phyloP scores from a whole-genome alignment of 2,329 filamentous ascomycete species.

The Fusarium subtropicale region DNA sequence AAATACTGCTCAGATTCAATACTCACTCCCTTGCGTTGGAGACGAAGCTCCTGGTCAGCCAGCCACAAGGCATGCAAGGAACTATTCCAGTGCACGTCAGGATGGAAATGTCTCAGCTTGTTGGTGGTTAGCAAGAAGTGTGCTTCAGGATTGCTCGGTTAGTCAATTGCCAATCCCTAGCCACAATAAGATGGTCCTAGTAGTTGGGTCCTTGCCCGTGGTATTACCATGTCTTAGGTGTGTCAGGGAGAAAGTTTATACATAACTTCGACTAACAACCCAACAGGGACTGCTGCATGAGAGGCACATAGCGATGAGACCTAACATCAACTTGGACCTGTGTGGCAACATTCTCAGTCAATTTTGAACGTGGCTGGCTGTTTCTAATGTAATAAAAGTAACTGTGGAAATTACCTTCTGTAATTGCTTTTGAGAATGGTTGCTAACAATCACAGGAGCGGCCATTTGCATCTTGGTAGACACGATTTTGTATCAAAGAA shows the following conservation, averaged over 20 bases:
- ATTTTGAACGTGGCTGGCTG: too few species aligned
- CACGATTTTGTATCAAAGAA: background rate
- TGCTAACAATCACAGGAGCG: accelerated
- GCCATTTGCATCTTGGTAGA: too few species aligned
- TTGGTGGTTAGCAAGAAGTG: accelerated
- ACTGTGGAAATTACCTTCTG: background rate
- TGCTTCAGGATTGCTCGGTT: background rate
- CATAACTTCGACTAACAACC: background rate
- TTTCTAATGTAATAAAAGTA: background rate
- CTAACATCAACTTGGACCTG: background rate
- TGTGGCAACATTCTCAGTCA: background rate
- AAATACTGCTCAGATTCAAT: background rate
- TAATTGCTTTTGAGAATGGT: background rate
- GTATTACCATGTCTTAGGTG: background rate
- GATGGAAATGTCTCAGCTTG: background rate
- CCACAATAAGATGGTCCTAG: accelerated
- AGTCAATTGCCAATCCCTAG: background rate
- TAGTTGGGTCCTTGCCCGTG: background rate
- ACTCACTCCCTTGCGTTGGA: background rate
- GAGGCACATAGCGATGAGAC: background rate
- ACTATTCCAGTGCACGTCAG: background rate
- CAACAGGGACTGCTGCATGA: background rate
- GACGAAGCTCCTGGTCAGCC: background rate
- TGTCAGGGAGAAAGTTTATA: background rate
- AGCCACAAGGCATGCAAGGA: background rate